Percentiles rank a stretch among this genome's conserved stretches.
Conservation (phyloP, 768 basidiomycete species). For the Amanita thiersii region DNA sequence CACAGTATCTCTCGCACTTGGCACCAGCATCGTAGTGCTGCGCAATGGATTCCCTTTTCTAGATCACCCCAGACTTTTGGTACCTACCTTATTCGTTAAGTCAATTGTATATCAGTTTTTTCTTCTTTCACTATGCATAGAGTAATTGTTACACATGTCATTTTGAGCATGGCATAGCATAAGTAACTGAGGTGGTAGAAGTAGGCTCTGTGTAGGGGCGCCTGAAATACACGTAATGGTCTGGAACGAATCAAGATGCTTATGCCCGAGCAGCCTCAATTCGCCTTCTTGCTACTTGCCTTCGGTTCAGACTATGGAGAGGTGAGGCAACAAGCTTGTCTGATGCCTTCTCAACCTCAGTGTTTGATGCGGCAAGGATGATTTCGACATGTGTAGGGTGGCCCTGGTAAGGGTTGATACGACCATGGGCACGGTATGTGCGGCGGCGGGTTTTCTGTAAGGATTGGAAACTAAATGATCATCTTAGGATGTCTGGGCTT, state of each 20-base stretch:
- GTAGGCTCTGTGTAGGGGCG: too few species aligned
- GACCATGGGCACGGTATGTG: conserved; percentile 97
- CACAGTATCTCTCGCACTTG: too few species aligned
- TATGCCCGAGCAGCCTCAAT: conserved; percentile 65
- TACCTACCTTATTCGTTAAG: too few species aligned
- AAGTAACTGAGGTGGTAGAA: not conserved
- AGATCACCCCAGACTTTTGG: too few species aligned
- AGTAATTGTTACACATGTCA: not conserved
- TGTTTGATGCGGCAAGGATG: conserved; percentile 73
- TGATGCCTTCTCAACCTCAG: conserved; percentile 87
- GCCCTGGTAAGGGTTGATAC: conserved; percentile 98
- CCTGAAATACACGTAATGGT: not conserved
- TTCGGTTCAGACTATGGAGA: conserved; percentile 68
- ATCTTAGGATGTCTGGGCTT: not conserved
- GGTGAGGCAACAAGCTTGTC: conserved; percentile 56
- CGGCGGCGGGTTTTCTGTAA: conserved; percentile 95
- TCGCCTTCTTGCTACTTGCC: conserved; percentile 81
- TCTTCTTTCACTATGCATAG: too few species aligned
- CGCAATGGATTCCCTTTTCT: too few species aligned
- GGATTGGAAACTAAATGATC: conserved; percentile 6
- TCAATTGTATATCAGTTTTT: too few species aligned
- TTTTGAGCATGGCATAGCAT: conserved; percentile 1
- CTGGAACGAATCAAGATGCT: not conserved
- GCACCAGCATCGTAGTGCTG: too few species aligned
- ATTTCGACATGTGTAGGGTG: conserved; percentile 96